These are phyloP conservation scores for Trichopus zeylanicus DNA, from an alignment of 116 monocot genomes.

Conservation along the genomic window DNA sequence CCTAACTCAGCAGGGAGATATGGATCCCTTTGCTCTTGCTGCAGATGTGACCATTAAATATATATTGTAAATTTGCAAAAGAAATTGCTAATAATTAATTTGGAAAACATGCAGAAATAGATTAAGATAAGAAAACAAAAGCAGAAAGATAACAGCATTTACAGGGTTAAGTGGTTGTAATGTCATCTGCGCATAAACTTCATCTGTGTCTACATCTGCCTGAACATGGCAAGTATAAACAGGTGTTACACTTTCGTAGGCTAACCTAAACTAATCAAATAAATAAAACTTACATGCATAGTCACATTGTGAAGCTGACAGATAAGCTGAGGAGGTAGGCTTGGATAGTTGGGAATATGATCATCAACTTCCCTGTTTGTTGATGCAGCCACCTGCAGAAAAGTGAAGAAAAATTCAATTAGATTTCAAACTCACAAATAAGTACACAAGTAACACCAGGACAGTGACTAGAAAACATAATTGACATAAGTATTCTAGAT, in stretches of 20 bases:
- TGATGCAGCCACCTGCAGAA: constrained; percentile 52
- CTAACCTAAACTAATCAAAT: neutral
- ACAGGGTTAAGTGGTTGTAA: constrained; percentile 55
- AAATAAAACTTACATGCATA: constrained; percentile 38
- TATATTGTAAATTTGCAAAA: neutral
- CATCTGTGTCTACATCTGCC: constrained; percentile 63
- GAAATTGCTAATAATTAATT: too few species aligned
- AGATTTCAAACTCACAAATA: too few species aligned
- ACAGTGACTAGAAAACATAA: too few species aligned
- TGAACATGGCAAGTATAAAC: constrained; percentile 6
- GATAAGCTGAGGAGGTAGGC: constrained; percentile 52
- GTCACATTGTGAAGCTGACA: constrained; percentile 62
- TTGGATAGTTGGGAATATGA: constrained; percentile 59
- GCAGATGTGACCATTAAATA: neutral
- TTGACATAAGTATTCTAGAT: too few species aligned
- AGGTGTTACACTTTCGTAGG: neutral
- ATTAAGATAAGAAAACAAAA: neutral
- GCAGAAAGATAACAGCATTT: neutral
- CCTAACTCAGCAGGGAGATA: constrained; percentile 65
- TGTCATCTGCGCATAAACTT: constrained; percentile 68
- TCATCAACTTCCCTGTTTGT: constrained; percentile 56
- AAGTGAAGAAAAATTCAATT: too few species aligned
- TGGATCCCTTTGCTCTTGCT: constrained; percentile 62
- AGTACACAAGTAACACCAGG: too few species aligned
- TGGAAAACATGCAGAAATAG: neutral